These are phyloP conservation scores for Talaromyces liani DNA, from an alignment of 495 filamentous ascomycete species.

Conservation along the genomic window DNA sequence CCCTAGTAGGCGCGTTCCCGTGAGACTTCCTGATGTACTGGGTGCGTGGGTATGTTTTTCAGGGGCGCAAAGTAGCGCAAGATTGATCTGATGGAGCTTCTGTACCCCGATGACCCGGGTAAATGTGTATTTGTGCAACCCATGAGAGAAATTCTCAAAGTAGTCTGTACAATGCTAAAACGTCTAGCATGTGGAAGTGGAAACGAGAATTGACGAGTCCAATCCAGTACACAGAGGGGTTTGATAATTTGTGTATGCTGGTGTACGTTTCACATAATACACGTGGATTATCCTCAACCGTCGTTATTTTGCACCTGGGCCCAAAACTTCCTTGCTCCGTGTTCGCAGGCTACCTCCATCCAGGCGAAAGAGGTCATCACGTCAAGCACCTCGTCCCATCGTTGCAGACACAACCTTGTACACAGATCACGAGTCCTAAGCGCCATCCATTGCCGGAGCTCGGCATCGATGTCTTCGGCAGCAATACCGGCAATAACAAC, in stretches of 20 bases:
- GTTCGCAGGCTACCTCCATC: slow-evolving; percentile 6
- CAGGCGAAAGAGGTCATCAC: slow-evolving; percentile 7
- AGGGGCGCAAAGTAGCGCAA: not conserved
- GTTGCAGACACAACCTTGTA: not conserved
- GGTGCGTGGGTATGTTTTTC: not conserved
- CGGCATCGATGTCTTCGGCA: slow-evolving; percentile 4
- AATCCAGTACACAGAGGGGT: not conserved
- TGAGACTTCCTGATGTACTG: not conserved
- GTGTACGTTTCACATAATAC: not conserved
- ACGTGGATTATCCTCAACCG: not conserved
- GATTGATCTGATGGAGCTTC: not conserved
- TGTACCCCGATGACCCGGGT: not conserved
- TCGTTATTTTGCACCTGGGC: not conserved
- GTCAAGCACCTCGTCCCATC: not conserved
- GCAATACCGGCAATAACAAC: slow-evolving; percentile 5
- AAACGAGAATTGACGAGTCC: not conserved
- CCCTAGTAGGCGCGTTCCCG: not conserved
- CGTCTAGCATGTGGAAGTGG: not conserved
- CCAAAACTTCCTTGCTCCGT: slow-evolving; percentile 5
- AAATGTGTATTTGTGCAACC: not conserved
- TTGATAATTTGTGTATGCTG: not conserved
- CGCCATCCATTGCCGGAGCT: slow-evolving; percentile 6
- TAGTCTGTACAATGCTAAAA: not conserved
- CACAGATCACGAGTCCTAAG: not conserved
- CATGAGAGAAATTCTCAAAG: not conserved